Conservation (phyloP, 2,329 filamentous ascomycete genomes). For the Microcyclospora tardicrescens region DNA sequence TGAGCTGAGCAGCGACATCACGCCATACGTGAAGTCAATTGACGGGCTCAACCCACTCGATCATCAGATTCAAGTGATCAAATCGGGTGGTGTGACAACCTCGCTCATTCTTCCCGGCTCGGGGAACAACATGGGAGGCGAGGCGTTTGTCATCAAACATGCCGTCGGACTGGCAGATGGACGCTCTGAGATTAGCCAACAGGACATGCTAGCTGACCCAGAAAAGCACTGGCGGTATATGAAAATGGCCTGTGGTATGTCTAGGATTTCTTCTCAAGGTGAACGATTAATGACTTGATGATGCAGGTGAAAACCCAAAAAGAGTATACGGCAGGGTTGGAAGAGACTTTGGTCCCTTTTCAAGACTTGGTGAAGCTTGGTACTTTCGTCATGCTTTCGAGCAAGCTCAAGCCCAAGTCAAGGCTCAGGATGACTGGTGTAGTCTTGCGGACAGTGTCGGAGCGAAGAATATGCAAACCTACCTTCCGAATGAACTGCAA, state of each 20-base stretch:
- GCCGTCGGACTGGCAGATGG: constrained; percentile 48
- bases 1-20: constrained; percentile 51
- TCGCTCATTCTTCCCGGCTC: constrained; percentile 54
- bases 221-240: constrained; percentile 56
- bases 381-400: constrained; percentile 56
- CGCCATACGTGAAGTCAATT: constrained; percentile 54
- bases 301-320: constrained; percentile 52
- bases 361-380: constrained; percentile 56
- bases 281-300: neutral
- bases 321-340: constrained; percentile 45
- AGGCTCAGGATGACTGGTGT: constrained; percentile 57
- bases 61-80: constrained; percentile 54
- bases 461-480: constrained; percentile 38
- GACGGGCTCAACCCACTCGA: constrained; percentile 53
- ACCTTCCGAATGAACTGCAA: constrained; percentile 48
- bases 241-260: constrained; percentile 53
- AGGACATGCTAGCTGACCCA: constrained; percentile 53
- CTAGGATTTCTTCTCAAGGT: neutral
- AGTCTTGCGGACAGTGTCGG: constrained; percentile 40
- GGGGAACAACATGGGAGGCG: constrained; percentile 58
- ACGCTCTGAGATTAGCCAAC: constrained; percentile 48
- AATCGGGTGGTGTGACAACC: constrained; percentile 59
- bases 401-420: constrained; percentile 44
- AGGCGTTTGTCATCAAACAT: constrained; percentile 57
- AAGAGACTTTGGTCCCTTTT: constrained; percentile 41